Conservation (phyloP, 192 early-diverging fungal genomes). For the Oehlia diaphana region DNA sequence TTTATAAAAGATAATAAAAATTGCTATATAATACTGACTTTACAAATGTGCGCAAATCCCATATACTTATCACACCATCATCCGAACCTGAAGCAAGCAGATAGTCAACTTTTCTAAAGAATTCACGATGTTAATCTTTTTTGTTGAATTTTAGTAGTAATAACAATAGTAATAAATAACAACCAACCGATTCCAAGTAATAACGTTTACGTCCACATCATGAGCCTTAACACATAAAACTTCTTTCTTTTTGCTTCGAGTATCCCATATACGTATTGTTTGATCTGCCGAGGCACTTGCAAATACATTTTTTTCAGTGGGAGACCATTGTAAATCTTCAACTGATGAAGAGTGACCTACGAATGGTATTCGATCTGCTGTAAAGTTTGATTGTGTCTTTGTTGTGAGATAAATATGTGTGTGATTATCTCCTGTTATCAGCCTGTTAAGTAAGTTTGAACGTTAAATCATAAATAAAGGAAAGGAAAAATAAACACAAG, state of each 20-base stretch:
- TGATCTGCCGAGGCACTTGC: slow-evolving; percentile 89
- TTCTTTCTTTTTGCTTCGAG: slow-evolving; percentile 69
- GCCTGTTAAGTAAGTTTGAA: slow-evolving; percentile 35
- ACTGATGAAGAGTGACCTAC: slow-evolving; percentile 82
- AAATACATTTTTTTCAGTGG: slow-evolving; percentile 87
- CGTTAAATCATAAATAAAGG: slow-evolving; percentile 1
- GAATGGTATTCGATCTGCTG: slow-evolving; percentile 75
- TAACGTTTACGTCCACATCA: slow-evolving; percentile 92
- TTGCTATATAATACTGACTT: slow-evolving; percentile 18
- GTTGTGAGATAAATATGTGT: slow-evolving; percentile 84
- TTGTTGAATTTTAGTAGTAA: not conserved
- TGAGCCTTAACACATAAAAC: slow-evolving; percentile 84
- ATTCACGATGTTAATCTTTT: not conserved
- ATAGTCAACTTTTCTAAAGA: slow-evolving; percentile 65
- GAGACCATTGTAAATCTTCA: slow-evolving; percentile 98
- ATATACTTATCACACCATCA: slow-evolving; percentile 91
- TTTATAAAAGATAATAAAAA: slow-evolving; percentile 1
- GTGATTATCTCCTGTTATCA: slow-evolving; percentile 86
- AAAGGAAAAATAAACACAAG: not conserved
- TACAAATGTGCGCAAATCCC: slow-evolving; percentile 83
- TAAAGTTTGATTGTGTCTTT: slow-evolving; percentile 62
- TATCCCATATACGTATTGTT: slow-evolving; percentile 95
- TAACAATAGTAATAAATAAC: not conserved
- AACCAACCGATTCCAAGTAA: slow-evolving; percentile 86
- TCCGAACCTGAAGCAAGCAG: slow-evolving; percentile 92